A percentile compares a stretch with the other conserved stretches of the same genome.
These are phyloP conservation scores for Chaetoscypha palmicola DNA, from an alignment of 2,329 filamentous ascomycete species.

Conservation along the genomic window DNA sequence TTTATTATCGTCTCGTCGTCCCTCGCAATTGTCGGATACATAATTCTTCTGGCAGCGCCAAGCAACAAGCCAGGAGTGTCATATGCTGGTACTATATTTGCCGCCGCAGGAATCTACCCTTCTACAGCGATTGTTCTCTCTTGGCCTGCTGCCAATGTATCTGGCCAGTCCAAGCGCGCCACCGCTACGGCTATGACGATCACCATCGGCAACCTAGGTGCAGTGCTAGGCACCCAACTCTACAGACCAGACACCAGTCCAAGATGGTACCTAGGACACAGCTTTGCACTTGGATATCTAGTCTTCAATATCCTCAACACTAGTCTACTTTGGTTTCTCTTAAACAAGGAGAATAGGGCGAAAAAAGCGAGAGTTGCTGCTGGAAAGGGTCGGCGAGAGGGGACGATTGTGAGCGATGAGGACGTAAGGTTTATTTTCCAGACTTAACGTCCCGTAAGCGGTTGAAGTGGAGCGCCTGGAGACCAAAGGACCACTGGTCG, in stretches of 20 bases:
- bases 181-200: conserved; percentile 66
- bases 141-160: conserved; percentile 68
- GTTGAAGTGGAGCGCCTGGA: too few relatives aligned
- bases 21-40: conserved; percentile 56
- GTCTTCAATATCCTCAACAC: conserved; percentile 50
- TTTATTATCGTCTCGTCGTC: conserved; percentile 54
- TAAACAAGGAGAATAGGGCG: conserved; percentile 51
- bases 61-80: conserved; percentile 45
- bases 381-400: conserved; percentile 47
- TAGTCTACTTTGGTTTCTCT: conserved; percentile 42
- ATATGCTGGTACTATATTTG: conserved; percentile 56
- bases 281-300: conserved; percentile 59
- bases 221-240: conserved; percentile 62
- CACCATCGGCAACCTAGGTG: conserved; percentile 62
- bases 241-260: conserved; percentile 56
- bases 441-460: too few relatives aligned
- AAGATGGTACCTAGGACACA: conserved; percentile 59
- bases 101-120: conserved; percentile 61
- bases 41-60: conserved; percentile 47
- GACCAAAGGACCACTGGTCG: too few relatives aligned
- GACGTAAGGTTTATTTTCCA: conserved; percentile 63
- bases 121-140: conserved; percentile 55
- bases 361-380: conserved; percentile 39
- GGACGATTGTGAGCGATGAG: conserved; percentile 47
- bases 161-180: conserved; percentile 61